Percentiles rank a stretch among this genome's conserved stretches.
Conservation (phyloP, 2,329 filamentous ascomycete genomes). For the Harringtonia lauricola region DNA sequence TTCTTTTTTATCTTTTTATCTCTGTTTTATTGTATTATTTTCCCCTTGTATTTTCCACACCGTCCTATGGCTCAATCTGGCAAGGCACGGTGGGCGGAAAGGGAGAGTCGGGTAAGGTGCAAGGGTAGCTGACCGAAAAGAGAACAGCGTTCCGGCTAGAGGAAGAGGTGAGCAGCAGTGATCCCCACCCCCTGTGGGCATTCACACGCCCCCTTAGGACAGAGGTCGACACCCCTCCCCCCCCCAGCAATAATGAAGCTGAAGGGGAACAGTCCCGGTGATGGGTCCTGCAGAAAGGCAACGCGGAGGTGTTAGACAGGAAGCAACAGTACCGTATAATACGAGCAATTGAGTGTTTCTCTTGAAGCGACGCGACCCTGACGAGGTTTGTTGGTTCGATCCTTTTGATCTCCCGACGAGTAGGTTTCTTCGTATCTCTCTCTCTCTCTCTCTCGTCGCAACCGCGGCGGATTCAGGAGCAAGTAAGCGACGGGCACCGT, state of each 20-base stretch:
- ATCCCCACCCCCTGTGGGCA: neutral
- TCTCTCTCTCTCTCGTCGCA: too few species aligned
- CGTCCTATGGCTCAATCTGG: slow-evolving; percentile 5
- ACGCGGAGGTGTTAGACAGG: too few species aligned
- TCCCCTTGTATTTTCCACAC: slow-evolving; percentile 1
- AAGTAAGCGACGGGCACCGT: too few species aligned
- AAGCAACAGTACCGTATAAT: too few species aligned
- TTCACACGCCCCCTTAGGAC: neutral
- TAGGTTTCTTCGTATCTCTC: too few species aligned
- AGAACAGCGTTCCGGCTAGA: slow-evolving; percentile 6
- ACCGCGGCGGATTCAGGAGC: too few species aligned
- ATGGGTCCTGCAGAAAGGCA: slow-evolving; percentile 7
- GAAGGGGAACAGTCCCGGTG: slow-evolving; percentile 5
- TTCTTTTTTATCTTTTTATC: slow-evolving; percentile 2
- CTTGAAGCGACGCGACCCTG: too few species aligned
- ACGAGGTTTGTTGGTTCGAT: too few species aligned
- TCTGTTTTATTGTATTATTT: slow-evolving; percentile 1
- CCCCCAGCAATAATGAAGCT: neutral
- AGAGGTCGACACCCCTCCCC: neutral
- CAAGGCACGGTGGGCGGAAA: slow-evolving; percentile 7
- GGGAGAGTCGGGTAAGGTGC: slow-evolving; percentile 10
- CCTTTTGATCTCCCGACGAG: too few species aligned
- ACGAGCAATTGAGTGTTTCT: too few species aligned
- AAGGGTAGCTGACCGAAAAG: slow-evolving; percentile 9
- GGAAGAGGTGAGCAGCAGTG: neutral